phyloP scores from a whole-genome alignment of 176 grass and related monocot genomes.

The Musa acuminata region DNA sequence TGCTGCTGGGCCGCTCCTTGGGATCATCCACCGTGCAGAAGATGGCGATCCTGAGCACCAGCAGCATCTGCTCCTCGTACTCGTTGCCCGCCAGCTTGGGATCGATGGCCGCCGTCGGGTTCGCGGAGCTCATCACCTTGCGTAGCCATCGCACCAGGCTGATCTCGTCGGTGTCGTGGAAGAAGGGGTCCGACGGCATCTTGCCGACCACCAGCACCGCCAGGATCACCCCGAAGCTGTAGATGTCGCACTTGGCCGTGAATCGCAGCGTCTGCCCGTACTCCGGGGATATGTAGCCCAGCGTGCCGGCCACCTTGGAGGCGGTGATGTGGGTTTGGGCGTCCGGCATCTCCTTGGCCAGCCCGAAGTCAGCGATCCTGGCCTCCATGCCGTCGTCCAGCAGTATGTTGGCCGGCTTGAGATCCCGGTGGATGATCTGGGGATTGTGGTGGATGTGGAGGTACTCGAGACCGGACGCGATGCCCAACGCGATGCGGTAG shows the following conservation, averaged over 20 bases:
- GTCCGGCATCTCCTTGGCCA: conserved; percentile 20
- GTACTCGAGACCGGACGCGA: conserved; percentile 12
- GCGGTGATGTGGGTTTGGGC: background rate
- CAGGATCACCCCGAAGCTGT: conserved; percentile 22
- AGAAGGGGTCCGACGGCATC: conserved; percentile 18
- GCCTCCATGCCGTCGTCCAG: conserved; percentile 17
- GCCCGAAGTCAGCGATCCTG: conserved; percentile 17
- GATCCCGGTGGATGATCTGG: conserved; percentile 9
- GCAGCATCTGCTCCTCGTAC: conserved; percentile 5
- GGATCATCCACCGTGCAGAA: conserved; percentile 12
- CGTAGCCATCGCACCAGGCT: conserved; percentile 15
- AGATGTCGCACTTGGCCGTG: conserved; percentile 16
- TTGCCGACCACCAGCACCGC: conserved; percentile 9
- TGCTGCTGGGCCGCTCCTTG: conserved; percentile 13
- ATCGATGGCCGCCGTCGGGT: conserved; percentile 4
- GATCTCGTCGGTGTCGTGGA: conserved; percentile 18
- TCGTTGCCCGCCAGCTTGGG: background rate
- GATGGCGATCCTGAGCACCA: conserved; percentile 15
- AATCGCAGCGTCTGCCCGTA: conserved; percentile 1
- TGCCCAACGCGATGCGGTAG: background rate
- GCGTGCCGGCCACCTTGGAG: conserved; percentile 12
- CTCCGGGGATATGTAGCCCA: conserved; percentile 19
- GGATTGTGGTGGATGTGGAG: conserved; percentile 17
- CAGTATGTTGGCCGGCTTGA: conserved; percentile 16
- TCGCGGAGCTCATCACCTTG: background rate